Conservation (phyloP, 148 eudicot genomes). For the Mesembryanthemum crystallinum region DNA sequence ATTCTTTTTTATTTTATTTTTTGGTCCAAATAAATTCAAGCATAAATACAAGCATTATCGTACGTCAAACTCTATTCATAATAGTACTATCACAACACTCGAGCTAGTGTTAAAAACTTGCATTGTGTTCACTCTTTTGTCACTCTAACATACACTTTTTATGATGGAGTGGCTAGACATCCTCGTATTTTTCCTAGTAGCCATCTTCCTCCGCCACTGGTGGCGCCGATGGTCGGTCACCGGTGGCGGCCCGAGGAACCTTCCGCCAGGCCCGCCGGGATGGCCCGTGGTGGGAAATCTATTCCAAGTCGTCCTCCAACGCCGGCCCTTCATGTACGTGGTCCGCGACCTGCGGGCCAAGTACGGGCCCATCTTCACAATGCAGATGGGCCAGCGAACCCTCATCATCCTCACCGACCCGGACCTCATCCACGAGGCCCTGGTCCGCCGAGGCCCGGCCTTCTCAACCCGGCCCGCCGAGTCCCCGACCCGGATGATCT, state of each 20-base stretch:
- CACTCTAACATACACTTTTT: background rate
- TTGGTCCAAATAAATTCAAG: background rate
- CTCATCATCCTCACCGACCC: constrained; percentile 63
- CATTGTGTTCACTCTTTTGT: background rate
- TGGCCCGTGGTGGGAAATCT: constrained; percentile 93
- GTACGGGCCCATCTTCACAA: constrained; percentile 91
- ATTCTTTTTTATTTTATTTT: background rate
- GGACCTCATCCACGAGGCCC: constrained; percentile 87
- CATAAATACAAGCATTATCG: background rate
- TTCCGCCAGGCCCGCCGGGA: constrained; percentile 89
- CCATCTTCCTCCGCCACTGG: constrained; percentile 48
- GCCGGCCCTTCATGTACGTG: constrained; percentile 62
- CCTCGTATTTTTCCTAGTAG: constrained; percentile 33
- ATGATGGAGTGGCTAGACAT: constrained; percentile 59
- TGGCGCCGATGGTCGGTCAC: constrained; percentile 45
- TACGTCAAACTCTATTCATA: no score
- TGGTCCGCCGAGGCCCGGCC: constrained; percentile 61
- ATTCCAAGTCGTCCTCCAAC: constrained; percentile 73
- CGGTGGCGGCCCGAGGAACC: constrained; percentile 36
- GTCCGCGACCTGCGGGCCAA: constrained; percentile 63
- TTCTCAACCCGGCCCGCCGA: constrained; percentile 82
- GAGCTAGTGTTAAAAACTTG: no score
- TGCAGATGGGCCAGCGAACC: constrained; percentile 93
- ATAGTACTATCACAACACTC: background rate
- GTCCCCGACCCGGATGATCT: constrained; percentile 73